Percentiles rank a stretch among this genome's conserved stretches.
Evolutionary conservation across 441 rosid genomes (phyloP).

Genomic region (Biscutella laevigata): DNA sequence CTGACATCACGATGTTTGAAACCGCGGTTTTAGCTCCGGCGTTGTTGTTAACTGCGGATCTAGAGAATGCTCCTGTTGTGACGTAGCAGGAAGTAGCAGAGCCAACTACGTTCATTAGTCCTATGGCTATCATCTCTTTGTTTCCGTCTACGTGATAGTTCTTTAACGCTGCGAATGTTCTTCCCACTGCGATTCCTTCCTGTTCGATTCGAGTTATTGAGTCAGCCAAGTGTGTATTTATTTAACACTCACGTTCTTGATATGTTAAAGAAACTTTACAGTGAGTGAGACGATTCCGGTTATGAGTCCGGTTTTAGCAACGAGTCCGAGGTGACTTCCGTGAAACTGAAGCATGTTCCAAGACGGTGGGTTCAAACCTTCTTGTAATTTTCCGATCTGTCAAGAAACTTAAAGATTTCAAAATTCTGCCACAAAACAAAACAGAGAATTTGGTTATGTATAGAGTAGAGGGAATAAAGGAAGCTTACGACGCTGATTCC

Average conservation of each 20-base stretch:
- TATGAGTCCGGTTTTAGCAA: slow-evolving; percentile 62
- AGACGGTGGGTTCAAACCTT: slow-evolving; percentile 86
- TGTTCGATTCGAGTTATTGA: slow-evolving; percentile 21
- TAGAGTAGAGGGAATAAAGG: background rate
- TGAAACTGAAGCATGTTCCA: slow-evolving; percentile 74
- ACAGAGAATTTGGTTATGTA: slow-evolving; percentile 2
- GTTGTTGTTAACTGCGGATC: slow-evolving; percentile 85
- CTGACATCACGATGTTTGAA: slow-evolving; percentile 78
- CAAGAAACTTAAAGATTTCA: background rate
- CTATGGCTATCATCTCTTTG: slow-evolving; percentile 97
- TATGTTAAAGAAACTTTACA: slow-evolving; percentile 36
- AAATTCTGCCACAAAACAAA: background rate
- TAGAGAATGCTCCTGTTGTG: slow-evolving; percentile 78
- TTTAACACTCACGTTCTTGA: too few species aligned
- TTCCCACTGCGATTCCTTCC: slow-evolving; percentile 98
- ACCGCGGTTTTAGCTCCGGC: slow-evolving; percentile 91
- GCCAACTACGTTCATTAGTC: slow-evolving; percentile 86
- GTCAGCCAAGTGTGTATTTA: too few species aligned
- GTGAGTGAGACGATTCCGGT: slow-evolving; percentile 93
- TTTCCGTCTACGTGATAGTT: slow-evolving; percentile 91
- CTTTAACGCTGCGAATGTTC: slow-evolving; percentile 82
- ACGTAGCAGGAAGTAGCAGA: slow-evolving; percentile 89
- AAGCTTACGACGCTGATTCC: slow-evolving; percentile 62
- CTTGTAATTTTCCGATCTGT: slow-evolving; percentile 73
- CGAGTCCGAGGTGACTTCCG: slow-evolving; percentile 61